Conservation (phyloP, 495 filamentous ascomycete genomes). For the Aspergillus kassunensis region DNA sequence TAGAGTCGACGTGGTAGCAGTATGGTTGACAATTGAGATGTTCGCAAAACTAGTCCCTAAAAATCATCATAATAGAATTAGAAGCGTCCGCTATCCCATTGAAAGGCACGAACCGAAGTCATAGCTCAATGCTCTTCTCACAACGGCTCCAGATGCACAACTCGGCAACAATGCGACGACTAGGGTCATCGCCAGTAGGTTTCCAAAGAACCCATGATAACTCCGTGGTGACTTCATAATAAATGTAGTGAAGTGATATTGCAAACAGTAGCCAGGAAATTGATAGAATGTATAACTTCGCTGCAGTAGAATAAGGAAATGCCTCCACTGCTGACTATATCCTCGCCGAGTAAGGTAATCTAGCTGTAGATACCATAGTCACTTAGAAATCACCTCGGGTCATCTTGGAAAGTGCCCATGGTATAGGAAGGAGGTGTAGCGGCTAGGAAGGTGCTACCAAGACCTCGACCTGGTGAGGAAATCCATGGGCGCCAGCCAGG, state of each 20-base stretch:
- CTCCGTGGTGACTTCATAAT: constrained; percentile 1
- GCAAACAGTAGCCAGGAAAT: constrained; percentile 1
- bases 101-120: constrained; percentile 7
- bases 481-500: not conserved
- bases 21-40: constrained; percentile 3
- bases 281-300: not conserved
- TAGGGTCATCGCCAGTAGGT: not conserved
- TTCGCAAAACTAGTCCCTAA: constrained; percentile 1
- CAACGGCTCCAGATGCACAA: not conserved
- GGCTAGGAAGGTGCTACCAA: not conserved
- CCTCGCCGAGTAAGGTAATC: not conserved
- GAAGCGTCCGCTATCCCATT: not conserved
- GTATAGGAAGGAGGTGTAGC: not conserved
- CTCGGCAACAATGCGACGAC: not conserved
- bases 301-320: not conserved
- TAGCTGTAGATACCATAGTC: not conserved
- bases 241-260: constrained; percentile 4
- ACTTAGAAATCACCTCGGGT: not conserved
- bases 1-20: not conserved
- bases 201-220: not conserved
- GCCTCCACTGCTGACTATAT: not conserved
- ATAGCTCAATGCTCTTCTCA: constrained; percentile 3
- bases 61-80: not conserved
- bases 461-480: not conserved
- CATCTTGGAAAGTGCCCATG: not conserved